These are phyloP conservation scores for Malus hybrid DNA, from an alignment of 331 rosid genomes.

Conservation along the genomic window DNA sequence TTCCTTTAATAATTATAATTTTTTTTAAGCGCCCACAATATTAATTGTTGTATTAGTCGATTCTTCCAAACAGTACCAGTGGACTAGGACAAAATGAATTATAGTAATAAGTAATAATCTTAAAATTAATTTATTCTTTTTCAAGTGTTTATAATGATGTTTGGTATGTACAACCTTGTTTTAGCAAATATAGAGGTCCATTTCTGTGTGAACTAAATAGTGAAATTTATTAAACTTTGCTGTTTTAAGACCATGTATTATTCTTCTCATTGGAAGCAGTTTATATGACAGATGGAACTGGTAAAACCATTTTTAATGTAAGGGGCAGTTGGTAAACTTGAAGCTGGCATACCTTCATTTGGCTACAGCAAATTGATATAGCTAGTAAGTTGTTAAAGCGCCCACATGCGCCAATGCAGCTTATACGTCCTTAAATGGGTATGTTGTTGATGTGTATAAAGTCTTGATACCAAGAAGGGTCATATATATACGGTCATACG, in stretches of 20 bases:
- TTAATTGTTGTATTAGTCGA: not conserved
- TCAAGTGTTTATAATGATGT: not conserved
- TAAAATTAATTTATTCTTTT: not conserved
- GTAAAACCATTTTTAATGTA: conserved; percentile 4
- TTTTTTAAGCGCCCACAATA: not conserved
- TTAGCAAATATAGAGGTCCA: conserved; percentile 6
- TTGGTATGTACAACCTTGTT: not conserved
- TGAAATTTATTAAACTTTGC: conserved; percentile 9
- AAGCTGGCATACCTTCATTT: conserved; percentile 10
- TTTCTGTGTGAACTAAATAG: not conserved
- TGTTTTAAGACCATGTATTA: conserved; percentile 3
- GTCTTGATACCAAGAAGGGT: not conserved
- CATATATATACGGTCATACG: not conserved
- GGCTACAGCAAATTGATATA: not conserved
- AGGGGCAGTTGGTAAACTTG: conserved; percentile 13
- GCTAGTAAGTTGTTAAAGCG: not conserved
- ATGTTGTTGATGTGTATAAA: not conserved
- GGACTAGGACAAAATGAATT: not conserved
- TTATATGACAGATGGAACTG: conserved; percentile 12
- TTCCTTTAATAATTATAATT: no score
- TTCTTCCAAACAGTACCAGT: not conserved
- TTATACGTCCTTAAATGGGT: conserved; percentile 1
- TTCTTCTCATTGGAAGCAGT: conserved; percentile 14
- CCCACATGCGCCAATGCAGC: not conserved
- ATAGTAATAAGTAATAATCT: not conserved